Conservation (phyloP, 2,329 filamentous ascomycete species). For the Pezizomycotina sp. region DNA sequence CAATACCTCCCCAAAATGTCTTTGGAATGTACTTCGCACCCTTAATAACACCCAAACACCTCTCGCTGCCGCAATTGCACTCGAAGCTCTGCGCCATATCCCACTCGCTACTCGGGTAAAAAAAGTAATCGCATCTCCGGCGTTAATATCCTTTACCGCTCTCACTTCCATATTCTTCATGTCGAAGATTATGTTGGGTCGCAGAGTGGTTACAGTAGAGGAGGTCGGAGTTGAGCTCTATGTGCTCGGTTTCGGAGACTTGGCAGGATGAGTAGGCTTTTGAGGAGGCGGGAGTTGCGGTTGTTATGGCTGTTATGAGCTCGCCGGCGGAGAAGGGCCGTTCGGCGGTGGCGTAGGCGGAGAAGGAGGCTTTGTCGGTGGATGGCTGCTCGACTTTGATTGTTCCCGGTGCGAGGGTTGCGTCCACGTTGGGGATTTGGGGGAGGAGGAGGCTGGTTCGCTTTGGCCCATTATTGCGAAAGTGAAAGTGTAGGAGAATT, state of each 20-base stretch:
- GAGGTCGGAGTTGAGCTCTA: slow-evolving; percentile 49
- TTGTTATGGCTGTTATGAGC: slow-evolving; percentile 48
- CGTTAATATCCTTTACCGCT: slow-evolving; percentile 39
- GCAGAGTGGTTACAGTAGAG: slow-evolving; percentile 55
- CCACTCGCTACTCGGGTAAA: slow-evolving; percentile 63
- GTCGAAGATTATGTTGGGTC: slow-evolving; percentile 51
- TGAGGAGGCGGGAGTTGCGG: slow-evolving; percentile 44
- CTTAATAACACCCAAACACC: slow-evolving; percentile 45
- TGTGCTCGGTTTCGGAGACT: slow-evolving; percentile 39
- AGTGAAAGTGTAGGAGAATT: too few relatives aligned
- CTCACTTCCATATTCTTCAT: slow-evolving; percentile 41
- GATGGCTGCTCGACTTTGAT: too few relatives aligned
- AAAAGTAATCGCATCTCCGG: slow-evolving; percentile 48
- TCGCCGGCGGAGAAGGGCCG: slow-evolving; percentile 41
- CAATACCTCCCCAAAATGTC: slow-evolving; percentile 42
- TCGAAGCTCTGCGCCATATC: slow-evolving; percentile 54
- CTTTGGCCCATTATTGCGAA: too few relatives aligned
- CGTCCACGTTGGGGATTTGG: too few relatives aligned
- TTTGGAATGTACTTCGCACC: slow-evolving; percentile 44
- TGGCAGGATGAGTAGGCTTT: slow-evolving; percentile 50
- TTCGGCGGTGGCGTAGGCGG: slow-evolving; percentile 13
- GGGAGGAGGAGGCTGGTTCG: too few relatives aligned
- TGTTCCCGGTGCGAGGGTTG: too few relatives aligned
- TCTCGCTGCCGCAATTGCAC: slow-evolving; percentile 43
- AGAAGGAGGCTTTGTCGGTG: slow-evolving; percentile 16